Percentiles rank a stretch among this genome's conserved stretches.
phyloP scores from a whole-genome alignment of 495 filamentous ascomycete species.

The Talaromyces stipitatus region DNA sequence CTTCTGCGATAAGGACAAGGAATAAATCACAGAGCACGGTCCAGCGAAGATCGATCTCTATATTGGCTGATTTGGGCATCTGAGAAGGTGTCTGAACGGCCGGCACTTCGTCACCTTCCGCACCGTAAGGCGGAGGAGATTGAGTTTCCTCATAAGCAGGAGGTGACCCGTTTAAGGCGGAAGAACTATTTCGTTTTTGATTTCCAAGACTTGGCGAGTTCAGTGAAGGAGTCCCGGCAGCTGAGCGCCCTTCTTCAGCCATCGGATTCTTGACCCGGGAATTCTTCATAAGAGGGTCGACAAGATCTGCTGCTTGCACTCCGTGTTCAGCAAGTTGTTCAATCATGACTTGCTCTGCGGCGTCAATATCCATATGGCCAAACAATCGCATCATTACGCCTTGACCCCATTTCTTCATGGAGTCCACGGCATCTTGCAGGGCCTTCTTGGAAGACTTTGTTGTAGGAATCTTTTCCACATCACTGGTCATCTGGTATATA shows the following conservation, averaged over 20 bases:
- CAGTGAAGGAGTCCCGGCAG: slow-evolving; percentile 14
- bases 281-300: slow-evolving; percentile 84
- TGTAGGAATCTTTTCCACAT: slow-evolving; percentile 48
- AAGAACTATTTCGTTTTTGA: slow-evolving; percentile 18
- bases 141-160: slow-evolving; percentile 14
- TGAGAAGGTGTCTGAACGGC: slow-evolving; percentile 75
- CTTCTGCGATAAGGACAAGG: slow-evolving; percentile 89
- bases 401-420: slow-evolving; percentile 91
- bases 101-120: slow-evolving; percentile 59
- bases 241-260: slow-evolving; percentile 38
- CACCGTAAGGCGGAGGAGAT: slow-evolving; percentile 65
- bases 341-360: slow-evolving; percentile 93
- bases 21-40: slow-evolving; percentile 97
- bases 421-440: slow-evolving; percentile 59
- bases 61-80: slow-evolving; percentile 68
- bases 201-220: slow-evolving; percentile 21
- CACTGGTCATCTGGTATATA: slow-evolving; percentile 66
- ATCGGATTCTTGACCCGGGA: slow-evolving; percentile 89
- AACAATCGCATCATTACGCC: slow-evolving; percentile 95
- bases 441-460: slow-evolving; percentile 57
- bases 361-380: slow-evolving; percentile 89
- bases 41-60: slow-evolving; percentile 96
- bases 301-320: slow-evolving; percentile 74
- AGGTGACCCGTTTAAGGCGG: slow-evolving; percentile 21
- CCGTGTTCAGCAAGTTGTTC: slow-evolving; percentile 93